Conservation (phyloP, 1,284 basidiomycete genomes). For the Xerocomus nothofagi region DNA sequence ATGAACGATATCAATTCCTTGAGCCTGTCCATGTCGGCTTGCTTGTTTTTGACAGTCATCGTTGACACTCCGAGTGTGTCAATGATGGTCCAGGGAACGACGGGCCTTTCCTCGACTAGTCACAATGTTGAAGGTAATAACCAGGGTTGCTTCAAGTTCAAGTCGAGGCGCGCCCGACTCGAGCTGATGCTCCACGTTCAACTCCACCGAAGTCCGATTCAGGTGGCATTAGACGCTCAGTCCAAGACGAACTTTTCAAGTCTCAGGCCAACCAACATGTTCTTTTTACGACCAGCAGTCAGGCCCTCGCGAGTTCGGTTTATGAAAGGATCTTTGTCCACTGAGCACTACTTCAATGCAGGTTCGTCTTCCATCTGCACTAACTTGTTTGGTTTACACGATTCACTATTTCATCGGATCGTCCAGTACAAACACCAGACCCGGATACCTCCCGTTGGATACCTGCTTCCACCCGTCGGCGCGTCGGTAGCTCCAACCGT, state of each 20-base stretch:
- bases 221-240: too few relatives aligned
- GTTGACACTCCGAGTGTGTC: too few relatives aligned
- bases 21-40: slow-evolving; percentile 21
- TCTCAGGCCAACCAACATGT: too few relatives aligned
- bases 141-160: too few relatives aligned
- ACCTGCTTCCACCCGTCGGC: slow-evolving; percentile 8
- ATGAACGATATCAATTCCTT: slow-evolving; percentile 15
- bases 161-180: too few relatives aligned
- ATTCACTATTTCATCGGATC: slow-evolving; percentile 13
- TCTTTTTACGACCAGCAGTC: neutral
- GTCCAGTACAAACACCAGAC: too few relatives aligned
- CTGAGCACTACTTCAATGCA: neutral
- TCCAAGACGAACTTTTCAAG: too few relatives aligned
- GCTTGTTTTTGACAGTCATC: too few relatives aligned
- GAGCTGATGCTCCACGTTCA: too few relatives aligned
- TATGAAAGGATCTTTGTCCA: neutral
- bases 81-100: too few relatives aligned
- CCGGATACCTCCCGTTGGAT: slow-evolving; percentile 14
- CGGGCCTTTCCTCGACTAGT: neutral
- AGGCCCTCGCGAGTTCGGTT: neutral
- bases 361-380: neutral
- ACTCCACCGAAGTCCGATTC: too few relatives aligned
- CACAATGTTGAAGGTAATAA: too few relatives aligned
- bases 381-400: neutral
- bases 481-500: neutral